Base-by-base conservation (phyloP, 2,329 filamentous ascomycete genomes). In the Alternaria atra region DNA sequence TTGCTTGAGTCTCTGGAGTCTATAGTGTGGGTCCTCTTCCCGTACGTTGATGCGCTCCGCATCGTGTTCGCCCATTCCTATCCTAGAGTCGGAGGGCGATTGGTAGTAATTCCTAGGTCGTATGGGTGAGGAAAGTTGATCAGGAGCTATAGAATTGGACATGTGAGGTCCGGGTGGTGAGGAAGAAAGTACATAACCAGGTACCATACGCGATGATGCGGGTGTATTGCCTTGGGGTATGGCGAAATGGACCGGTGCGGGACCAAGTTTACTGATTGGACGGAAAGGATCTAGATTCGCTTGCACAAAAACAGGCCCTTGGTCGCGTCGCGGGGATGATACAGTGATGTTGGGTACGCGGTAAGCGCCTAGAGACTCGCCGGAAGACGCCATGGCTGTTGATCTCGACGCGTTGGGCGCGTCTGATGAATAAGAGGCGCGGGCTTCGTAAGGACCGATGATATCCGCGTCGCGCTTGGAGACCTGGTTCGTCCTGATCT, bases 401-500 rank as follows among this genome's bases (percentile, higher is more conserved):
- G 66, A 52, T 20, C 70, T 67, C 17, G 68, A 69, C 43, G 65
- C 60, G 63, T 69, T 50, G 23, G 67, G 61, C 29, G 66, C 39
- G 27, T 64, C 55, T 46, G 58, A 64, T 12, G 65, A 68, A 15
- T 63, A 67, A 2, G 70, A 67, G 30, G 67, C 47, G n/a, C 63
- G 65, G 13, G 65, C 56, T 34, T 77, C 69, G 48, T 68, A 75
- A 13, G 65, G 68, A 6, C 75, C 73, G 10, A 80, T 73, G 40
- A 93, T 86, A 79, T 56, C 88, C 83, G 62, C 92, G 84, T 70
- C 64, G 1, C 90, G 89, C 29, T 91, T 83, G 58, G 86, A 81
- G 55, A 88, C 85, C 77, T 94, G 91, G 61, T 90, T 88, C 2
- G 91, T 93, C 58, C 85, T 85, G 66, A 94, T 83, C 79, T 93